Evolutionary conservation across 2,329 filamentous ascomycete genomes (phyloP).

Genomic region (Sporothrix euskadiensis): DNA sequence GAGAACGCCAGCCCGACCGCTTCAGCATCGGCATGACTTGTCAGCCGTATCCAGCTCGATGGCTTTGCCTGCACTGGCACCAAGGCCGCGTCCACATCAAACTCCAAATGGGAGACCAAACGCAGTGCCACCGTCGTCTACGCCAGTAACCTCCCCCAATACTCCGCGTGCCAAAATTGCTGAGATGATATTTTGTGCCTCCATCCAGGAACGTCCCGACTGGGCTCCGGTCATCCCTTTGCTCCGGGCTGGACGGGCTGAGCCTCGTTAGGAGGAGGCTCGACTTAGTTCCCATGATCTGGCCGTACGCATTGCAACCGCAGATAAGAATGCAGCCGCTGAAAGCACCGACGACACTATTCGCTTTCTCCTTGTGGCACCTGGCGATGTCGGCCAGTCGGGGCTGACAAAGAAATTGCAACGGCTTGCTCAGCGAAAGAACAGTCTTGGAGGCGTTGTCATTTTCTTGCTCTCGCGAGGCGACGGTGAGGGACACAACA

Average conservation of each 20-base stretch:
- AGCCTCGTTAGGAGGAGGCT: constrained; percentile 35
- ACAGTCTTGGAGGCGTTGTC: constrained; percentile 38
- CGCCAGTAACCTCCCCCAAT: neutral
- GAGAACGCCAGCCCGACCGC: neutral
- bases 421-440: constrained; percentile 38
- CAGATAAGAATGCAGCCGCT: neutral
- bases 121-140: neutral
- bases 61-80: neutral
- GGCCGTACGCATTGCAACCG: constrained; percentile 42
- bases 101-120: neutral
- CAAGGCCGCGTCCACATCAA: neutral
- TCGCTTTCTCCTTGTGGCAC: constrained; percentile 46
- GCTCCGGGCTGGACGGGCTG: constrained; percentile 34
- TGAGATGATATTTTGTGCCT: constrained; percentile 41
- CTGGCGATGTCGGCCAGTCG: constrained; percentile 41
- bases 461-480: constrained; percentile 45
- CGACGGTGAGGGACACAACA: constrained; percentile 34
- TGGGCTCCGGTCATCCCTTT: constrained; percentile 41
- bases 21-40: neutral
- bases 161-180: neutral
- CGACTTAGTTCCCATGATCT: constrained; percentile 46
- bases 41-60: neutral
- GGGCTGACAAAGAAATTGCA: constrained; percentile 42
- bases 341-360: constrained; percentile 35
- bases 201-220: constrained; percentile 41